A percentile compares a stretch with the other conserved stretches of the same genome.
These are phyloP conservation scores for Bipolaris zeicola DNA, from an alignment of 2,329 filamentous ascomycete genomes.

Conservation along the genomic window DNA sequence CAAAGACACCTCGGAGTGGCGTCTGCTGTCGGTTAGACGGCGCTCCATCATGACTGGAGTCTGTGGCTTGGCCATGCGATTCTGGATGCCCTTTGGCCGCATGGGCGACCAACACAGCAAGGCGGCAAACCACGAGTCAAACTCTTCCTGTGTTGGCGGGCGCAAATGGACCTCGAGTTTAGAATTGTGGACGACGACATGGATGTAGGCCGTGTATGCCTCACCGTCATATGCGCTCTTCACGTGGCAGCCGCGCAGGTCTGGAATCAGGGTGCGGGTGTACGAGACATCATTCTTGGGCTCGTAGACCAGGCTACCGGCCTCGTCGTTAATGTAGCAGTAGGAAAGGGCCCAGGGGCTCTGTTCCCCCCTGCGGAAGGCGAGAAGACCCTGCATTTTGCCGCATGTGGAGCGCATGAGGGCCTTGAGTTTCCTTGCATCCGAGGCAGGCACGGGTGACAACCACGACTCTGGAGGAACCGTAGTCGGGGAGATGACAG, in stretches of 20 bases:
- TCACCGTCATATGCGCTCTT: constrained; percentile 57
- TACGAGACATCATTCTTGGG: constrained; percentile 70
- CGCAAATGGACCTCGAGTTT: constrained; percentile 68
- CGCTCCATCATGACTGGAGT: constrained; percentile 46
- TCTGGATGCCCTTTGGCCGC: constrained; percentile 61
- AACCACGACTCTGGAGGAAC: constrained; percentile 44
- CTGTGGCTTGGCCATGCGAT: constrained; percentile 60
- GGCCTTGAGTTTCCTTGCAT: constrained; percentile 73
- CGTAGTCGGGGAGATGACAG: constrained; percentile 29
- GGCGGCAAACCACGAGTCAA: constrained; percentile 80
- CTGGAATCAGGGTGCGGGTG: constrained; percentile 67
- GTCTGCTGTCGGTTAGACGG: constrained; percentile 49
- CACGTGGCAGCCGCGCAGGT: constrained; percentile 76
- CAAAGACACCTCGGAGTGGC: constrained; percentile 57
- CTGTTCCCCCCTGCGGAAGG: constrained; percentile 68
- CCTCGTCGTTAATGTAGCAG: constrained; percentile 78
- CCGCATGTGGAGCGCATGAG: constrained; percentile 80
- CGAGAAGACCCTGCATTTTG: constrained; percentile 77
- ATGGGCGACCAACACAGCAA: constrained; percentile 82
- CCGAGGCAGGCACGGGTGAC: constrained; percentile 60
- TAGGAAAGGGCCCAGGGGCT: constrained; percentile 72
- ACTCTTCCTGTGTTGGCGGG: constrained; percentile 67
- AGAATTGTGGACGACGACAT: constrained; percentile 59
- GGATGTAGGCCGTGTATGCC: constrained; percentile 56
- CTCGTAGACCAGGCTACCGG: constrained; percentile 76